Evolutionary conservation across 108 stramenopile genomes (phyloP).

Genomic region (Skeletonema menzelii): DNA sequence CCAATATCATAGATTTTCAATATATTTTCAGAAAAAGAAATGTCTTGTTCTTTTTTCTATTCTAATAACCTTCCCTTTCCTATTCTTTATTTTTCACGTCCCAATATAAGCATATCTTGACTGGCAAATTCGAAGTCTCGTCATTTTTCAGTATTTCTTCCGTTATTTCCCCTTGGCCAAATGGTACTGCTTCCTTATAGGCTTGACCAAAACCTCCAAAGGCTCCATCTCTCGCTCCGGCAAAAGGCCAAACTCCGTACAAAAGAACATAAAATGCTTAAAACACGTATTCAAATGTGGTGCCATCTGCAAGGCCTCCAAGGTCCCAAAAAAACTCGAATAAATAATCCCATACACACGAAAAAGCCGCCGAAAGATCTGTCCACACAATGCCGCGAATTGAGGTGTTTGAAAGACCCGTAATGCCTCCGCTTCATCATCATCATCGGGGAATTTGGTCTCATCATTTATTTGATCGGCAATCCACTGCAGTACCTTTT

Average conservation of each 20-base stretch:
- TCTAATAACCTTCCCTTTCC: no score
- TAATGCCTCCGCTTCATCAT: conserved; percentile 83
- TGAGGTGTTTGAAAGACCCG: conserved; percentile 86
- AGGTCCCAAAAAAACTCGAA: conserved; percentile 82
- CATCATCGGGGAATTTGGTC: conserved; percentile 89
- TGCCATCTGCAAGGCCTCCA: conserved; percentile 90
- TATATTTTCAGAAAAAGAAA: no score
- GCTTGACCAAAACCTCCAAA: conserved; percentile 87
- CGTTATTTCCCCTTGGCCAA: conserved; percentile 62
- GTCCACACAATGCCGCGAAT: conserved; percentile 87
- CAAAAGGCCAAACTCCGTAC: conserved; percentile 86
- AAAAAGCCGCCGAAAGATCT: conserved; percentile 87
- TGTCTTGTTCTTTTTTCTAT: no score
- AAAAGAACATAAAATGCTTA: conserved; percentile 94
- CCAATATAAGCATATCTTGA: no score
- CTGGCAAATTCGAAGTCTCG: background rate
- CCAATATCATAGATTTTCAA: no score
- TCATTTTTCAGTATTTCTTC: background rate
- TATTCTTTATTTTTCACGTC: no score
- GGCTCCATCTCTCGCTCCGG: conserved; percentile 91
- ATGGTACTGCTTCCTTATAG: conserved; percentile 88
- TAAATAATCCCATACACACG: conserved; percentile 93
- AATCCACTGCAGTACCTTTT: conserved; percentile 88
- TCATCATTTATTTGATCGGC: conserved; percentile 90
- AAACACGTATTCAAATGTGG: conserved; percentile 91